phyloP scores from a whole-genome alignment of 129 eudicot genomes.

The Pulicaria dysenterica region DNA sequence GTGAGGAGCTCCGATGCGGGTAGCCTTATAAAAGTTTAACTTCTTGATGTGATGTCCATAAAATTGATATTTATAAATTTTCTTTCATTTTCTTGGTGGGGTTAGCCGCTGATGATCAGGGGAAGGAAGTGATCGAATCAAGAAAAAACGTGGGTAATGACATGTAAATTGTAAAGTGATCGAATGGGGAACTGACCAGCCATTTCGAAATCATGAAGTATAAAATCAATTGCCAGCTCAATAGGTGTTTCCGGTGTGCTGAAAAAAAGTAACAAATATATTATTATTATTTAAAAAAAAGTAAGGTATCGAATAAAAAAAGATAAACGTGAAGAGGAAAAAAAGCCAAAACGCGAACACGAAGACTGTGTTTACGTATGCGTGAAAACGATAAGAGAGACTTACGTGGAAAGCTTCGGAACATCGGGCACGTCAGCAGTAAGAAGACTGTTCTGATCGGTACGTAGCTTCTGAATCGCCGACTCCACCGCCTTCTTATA shows the following conservation, averaged over 20 bases:
- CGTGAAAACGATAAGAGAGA: slow-evolving; percentile 22
- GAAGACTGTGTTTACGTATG: not conserved
- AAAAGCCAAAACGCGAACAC: not conserved
- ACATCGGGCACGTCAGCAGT: slow-evolving; percentile 35
- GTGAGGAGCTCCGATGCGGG: no score
- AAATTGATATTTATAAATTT: no score
- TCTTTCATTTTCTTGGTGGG: no score
- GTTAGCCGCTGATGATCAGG: no score
- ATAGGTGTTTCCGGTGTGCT: slow-evolving; percentile 75
- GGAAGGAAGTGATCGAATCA: not conserved
- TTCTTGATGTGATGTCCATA: no score
- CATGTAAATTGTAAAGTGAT: not conserved
- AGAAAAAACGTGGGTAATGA: not conserved
- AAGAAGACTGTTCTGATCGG: slow-evolving; percentile 37
- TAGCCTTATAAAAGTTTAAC: not conserved
- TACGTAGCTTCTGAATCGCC: slow-evolving; percentile 64
- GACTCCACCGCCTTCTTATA: slow-evolving; percentile 90
- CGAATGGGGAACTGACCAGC: slow-evolving; percentile 60
- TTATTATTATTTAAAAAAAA: no score
- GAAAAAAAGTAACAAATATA: not conserved
- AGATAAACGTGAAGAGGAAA: not conserved
- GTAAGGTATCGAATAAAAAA: not conserved
- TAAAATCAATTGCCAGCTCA: slow-evolving; percentile 90
- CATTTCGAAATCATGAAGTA: slow-evolving; percentile 98
- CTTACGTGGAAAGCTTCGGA: slow-evolving; percentile 45